Base-by-base conservation (phyloP, 202 grass and related monocot genomes). In the Hordeum pubiflorum region DNA sequence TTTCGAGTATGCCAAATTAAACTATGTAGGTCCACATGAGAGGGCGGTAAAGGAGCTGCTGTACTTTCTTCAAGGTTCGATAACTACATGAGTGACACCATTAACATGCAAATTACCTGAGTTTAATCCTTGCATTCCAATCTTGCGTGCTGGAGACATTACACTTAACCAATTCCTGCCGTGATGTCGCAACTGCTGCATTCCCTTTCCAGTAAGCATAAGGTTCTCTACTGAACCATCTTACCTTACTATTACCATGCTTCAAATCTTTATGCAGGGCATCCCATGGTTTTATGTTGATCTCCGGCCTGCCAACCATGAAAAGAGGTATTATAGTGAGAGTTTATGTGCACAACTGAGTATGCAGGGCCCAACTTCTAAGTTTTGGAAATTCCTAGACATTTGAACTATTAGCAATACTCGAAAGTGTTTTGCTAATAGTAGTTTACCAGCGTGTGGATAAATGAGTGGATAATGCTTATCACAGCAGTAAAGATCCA, bases 161-260 rank as follows among this genome's bases (percentile, higher is more conserved):
- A 79, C 96, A 99, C 63, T 90, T 74, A 36, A 99, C 84, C 22
- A 99, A 88, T 32, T 96, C 91, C 56, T 89, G 77, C 60, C 96
- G 82, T 58, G n/a, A 83, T 58, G 63, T 58, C 24, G 90, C 89
- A 39, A 96, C 92, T 31, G 83, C 88, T 57, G 96, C 90, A 78
- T 99, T 99, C 32, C 92, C 96, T 85, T 91, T 99, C 96, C 92
- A 99, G 50, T 91, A 99, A 63, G 96, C 96, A 74, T 93, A 96
- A 73, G 92, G 92, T 56, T 90, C 70, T 79, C 96, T 93, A 55
- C 91, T 24, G 46, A 81, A 78, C 92, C 96, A 99, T 58, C 55
- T 91, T 24, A 90, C 81, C 63, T 27, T 87, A 31, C 54, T 89
- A 64, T 93, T 95, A 24, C 87, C 90, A 27, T 48, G 20, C 52